These are phyloP conservation scores for Coprinellus aureogranulatus DNA, from an alignment of 768 basidiomycete genomes.

Conservation along the genomic window DNA sequence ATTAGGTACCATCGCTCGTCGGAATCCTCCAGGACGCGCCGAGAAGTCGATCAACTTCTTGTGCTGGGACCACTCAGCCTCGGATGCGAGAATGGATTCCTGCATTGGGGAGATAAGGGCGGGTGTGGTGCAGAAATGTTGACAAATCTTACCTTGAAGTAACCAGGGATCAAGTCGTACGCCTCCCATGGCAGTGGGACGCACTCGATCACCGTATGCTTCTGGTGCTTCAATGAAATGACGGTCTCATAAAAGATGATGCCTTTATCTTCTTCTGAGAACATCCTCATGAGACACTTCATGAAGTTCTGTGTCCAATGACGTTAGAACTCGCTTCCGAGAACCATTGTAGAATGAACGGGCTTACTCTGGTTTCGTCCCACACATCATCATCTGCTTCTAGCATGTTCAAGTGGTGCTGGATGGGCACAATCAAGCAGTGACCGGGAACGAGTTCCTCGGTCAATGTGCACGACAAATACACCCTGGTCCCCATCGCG, in stretches of 20 bases:
- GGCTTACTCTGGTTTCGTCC: slow-evolving; percentile 88
- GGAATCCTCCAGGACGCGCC: slow-evolving; percentile 85
- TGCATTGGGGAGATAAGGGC: slow-evolving; percentile 23
- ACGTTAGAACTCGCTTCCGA: not conserved
- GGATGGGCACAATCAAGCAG: slow-evolving; percentile 92
- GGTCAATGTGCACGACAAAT: slow-evolving; percentile 82
- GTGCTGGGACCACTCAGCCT: slow-evolving; percentile 98
- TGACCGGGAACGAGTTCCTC: slow-evolving; percentile 93
- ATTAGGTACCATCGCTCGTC: slow-evolving; percentile 93
- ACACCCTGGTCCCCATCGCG: slow-evolving; percentile 87
- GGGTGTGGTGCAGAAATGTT: not conserved
- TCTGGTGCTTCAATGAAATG: slow-evolving; percentile 79
- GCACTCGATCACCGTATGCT: slow-evolving; percentile 91
- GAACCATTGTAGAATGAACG: not conserved
- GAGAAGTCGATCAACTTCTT: slow-evolving; percentile 96
- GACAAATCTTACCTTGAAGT: slow-evolving; percentile 70
- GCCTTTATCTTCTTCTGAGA: slow-evolving; percentile 87
- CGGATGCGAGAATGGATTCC: slow-evolving; percentile 93
- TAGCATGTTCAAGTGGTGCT: slow-evolving; percentile 87
- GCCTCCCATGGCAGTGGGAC: slow-evolving; percentile 88
- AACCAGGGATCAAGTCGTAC: slow-evolving; percentile 85
- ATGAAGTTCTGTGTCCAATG: slow-evolving; percentile 54
- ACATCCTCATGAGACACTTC: slow-evolving; percentile 97
- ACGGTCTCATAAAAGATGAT: slow-evolving; percentile 96
- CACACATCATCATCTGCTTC: slow-evolving; percentile 97